Evolutionary conservation across 2,329 filamentous ascomycete species (phyloP), one percentile per base, ranked within the genome.

Genomic region (Paraconiothyrium brasiliense): DNA sequence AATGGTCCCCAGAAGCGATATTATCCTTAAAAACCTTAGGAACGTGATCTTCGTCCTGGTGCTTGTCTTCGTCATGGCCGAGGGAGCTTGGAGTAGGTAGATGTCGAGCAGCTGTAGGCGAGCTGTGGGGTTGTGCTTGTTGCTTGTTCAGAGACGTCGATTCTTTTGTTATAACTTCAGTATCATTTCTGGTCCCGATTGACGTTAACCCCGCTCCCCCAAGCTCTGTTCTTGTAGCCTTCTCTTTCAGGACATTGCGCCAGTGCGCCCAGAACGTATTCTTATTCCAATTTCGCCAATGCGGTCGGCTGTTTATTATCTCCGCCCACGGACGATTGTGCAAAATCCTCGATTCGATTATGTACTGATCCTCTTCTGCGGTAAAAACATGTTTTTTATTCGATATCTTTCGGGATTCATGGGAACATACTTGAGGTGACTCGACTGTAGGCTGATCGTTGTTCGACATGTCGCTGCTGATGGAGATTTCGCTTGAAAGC

Each of bases 321-420:
- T 63, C 68, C 13, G 54, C 39, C 68, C 72, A 79, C 0, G 74
- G 59, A 1, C 68, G 57, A 32, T 74, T 68, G 9, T 75, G 61
- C 2, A 72, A 57, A 43, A 66, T 57, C 44, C 63, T 76, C 16
- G 70, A 67, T 58, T 74, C 67, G n/a, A 77, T 68, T n/a, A 81
- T 72, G 27, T 79, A 72, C 32, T 73, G 61, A 39, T 79, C 71
- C 22, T 80, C 76, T 46, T 76, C 73, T 39, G 68, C 60, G 7
- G 64, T 75, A 54, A 78, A 80, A 8, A 35, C 11, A n/a, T 70
- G 72, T 43, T 59, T 68, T 41, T 58, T 67, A 10, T 11, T 44
- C 6, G 1, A 5, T 14, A 24, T n/a, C 22, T 13, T 14, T 10
- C 30, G 39, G 3, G 22, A 30, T 41, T 47, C 4, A 3, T 27